Evolutionary conservation across 2,329 filamentous ascomycete genomes (phyloP), one percentile per base, ranked within the genome.

Genomic region (Periconia sp.): DNA sequence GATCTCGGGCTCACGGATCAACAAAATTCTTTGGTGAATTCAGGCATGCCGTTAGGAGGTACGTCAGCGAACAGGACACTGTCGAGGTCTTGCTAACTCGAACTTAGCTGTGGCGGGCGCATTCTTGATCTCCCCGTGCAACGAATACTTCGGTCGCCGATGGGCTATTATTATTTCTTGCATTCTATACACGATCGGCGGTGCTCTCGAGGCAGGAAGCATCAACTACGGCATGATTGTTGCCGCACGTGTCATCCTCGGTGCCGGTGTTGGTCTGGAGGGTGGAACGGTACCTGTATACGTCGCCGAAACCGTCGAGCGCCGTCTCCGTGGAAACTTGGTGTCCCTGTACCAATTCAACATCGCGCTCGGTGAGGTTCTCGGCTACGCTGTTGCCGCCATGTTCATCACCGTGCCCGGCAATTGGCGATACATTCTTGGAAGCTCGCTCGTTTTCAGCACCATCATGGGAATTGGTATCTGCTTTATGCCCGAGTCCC

Each of bases 291-390:
- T 89, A 4, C 85, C 85, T 1, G 83, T 89, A 40, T 89, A 89
- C 50, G 86, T 89, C 21, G 85, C 86, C 1, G 86, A 89, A 67
- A 85, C 83, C 0, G 86, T 88, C 30, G 84, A 86, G 56, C 77
- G 82, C 22, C 78, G 76, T 45, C 77, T 87, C 17, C 81, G 86
- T 56, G 86, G 86, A 53, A 89, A 89, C 64, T 70, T 89, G 36
- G 86, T 89, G 1, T 88, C 85, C 0, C 73, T 89, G 0, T 89
- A 89, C 65, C 87, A 89, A 61, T 82, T 89, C 69, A 88, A 87
- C 69, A 89, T 89, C 57, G 87, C 87, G 0, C 76, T 89, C 0
- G 86, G 86, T 19, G 86, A 89, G 56, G 86, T 89, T 2, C 73
- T 89, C 1, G 87, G 86, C 2, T 89, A 89, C 47, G 86, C 83